Conservation (phyloP, 176 grass and related monocot genomes). For the Oryza officinalis region DNA sequence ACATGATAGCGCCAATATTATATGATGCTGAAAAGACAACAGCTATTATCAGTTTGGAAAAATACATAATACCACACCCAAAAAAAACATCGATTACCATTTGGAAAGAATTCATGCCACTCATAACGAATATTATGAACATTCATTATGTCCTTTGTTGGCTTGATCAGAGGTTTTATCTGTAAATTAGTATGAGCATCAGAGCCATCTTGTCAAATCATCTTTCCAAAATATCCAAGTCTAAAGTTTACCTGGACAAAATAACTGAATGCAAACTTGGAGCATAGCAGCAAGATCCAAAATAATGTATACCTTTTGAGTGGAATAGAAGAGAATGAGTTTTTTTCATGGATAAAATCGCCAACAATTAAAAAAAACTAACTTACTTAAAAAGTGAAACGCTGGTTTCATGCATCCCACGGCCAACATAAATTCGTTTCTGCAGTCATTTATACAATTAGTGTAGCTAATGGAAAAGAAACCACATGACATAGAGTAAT, state of each 20-base stretch:
- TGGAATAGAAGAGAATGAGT: slow-evolving; percentile 44
- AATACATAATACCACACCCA: background rate
- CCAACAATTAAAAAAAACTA: slow-evolving; percentile 5
- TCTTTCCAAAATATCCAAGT: slow-evolving; percentile 24
- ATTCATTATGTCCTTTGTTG: slow-evolving; percentile 91
- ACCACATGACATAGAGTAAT: slow-evolving; percentile 21
- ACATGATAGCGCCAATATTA: slow-evolving; percentile 79
- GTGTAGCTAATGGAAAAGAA: slow-evolving; percentile 15
- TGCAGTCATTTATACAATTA: slow-evolving; percentile 41
- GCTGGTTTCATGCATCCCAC: slow-evolving; percentile 96
- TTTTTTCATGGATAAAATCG: slow-evolving; percentile 4
- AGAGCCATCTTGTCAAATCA: slow-evolving; percentile 25
- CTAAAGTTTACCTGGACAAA: slow-evolving; percentile 73
- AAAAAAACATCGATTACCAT: slow-evolving; percentile 51
- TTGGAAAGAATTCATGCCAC: slow-evolving; percentile 97
- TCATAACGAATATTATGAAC: slow-evolving; percentile 79
- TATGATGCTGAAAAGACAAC: slow-evolving; percentile 61
- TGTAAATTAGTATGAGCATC: slow-evolving; percentile 46
- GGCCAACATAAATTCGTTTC: slow-evolving; percentile 98
- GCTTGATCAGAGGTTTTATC: slow-evolving; percentile 88
- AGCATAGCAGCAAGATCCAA: slow-evolving; percentile 82
- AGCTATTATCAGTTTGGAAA: background rate
- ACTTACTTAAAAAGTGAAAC: slow-evolving; percentile 91
- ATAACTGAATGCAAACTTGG: slow-evolving; percentile 89
- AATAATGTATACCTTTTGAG: slow-evolving; percentile 81